phyloP scores from a whole-genome alignment of 345 rosid genomes.

The Brassica incana region DNA sequence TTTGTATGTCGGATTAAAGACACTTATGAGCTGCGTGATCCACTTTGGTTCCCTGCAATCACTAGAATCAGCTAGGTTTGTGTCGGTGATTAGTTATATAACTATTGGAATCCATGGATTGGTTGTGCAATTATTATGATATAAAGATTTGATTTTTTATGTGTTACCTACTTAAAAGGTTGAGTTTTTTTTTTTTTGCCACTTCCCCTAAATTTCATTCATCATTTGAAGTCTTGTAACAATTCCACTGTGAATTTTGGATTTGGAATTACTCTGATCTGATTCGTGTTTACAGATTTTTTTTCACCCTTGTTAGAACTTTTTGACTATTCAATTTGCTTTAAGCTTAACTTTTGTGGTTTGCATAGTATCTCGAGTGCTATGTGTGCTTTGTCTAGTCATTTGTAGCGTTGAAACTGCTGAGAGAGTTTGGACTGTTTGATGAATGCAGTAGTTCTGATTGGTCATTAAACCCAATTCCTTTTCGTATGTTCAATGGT shows the following conservation, averaged over 20 bases:
- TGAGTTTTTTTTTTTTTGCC: too few species aligned
- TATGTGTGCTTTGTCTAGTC: not conserved
- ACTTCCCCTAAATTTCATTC: too few species aligned
- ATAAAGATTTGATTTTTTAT: slow-evolving; percentile 1
- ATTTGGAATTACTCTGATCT: too few species aligned
- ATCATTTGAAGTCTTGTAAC: too few species aligned
- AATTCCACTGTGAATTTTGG: too few species aligned
- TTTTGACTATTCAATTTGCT: not conserved
- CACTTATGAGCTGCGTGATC: slow-evolving; percentile 17
- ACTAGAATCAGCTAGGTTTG: slow-evolving; percentile 4
- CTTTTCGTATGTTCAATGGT: not conserved
- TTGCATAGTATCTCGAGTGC: not conserved
- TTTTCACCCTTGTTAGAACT: not conserved
- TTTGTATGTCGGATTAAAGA: not conserved
- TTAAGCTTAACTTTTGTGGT: not conserved
- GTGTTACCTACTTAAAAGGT: not conserved
- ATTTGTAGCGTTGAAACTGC: not conserved
- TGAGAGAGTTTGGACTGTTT: not conserved
- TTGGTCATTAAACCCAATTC: not conserved
- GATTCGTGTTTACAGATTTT: not conserved
- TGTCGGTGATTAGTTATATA: slow-evolving; percentile 20
- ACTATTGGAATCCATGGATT: not conserved
- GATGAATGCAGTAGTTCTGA: not conserved
- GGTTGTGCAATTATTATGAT: not conserved
- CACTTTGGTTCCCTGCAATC: not conserved